phyloP scores from a whole-genome alignment of 768 basidiomycete species.

The Pleurotus eryngii region DNA sequence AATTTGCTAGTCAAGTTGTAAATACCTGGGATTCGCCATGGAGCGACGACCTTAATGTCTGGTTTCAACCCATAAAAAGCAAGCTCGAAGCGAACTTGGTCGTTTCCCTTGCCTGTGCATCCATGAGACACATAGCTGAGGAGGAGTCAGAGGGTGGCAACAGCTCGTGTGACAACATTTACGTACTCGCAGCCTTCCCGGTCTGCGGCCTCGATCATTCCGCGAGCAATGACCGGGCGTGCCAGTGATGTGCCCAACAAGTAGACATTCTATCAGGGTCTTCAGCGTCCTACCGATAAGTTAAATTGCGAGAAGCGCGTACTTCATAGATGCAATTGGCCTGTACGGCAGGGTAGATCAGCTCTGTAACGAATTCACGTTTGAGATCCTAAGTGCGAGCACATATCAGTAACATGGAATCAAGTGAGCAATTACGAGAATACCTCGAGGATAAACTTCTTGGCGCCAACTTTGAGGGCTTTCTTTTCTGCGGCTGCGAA shows the following conservation, averaged over 20 bases:
- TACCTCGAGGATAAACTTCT: slow-evolving; percentile 92
- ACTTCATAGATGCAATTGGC: slow-evolving; percentile 99
- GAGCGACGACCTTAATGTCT: slow-evolving; percentile 97
- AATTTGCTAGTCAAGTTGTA: not conserved
- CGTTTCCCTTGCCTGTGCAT: slow-evolving; percentile 99
- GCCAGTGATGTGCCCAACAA: slow-evolving; percentile 97
- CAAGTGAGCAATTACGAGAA: not conserved
- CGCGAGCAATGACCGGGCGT: slow-evolving; percentile 97
- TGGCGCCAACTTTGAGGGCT: slow-evolving; percentile 88
- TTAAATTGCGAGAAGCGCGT: slow-evolving; percentile 9
- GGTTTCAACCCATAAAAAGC: slow-evolving; percentile 99
- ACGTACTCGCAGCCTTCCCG: slow-evolving; percentile 93
- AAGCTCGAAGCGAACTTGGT: slow-evolving; percentile 98
- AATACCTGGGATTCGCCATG: slow-evolving; percentile 92
- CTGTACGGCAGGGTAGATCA: slow-evolving; percentile 98
- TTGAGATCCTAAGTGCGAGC: slow-evolving; percentile 68
- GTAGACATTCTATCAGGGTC: slow-evolving; percentile 73
- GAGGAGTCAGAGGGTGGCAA: not conserved
- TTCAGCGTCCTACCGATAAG: not conserved
- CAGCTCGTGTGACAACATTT: not conserved
- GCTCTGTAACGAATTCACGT: slow-evolving; percentile 91
- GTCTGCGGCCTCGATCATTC: slow-evolving; percentile 94
- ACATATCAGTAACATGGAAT: not conserved
- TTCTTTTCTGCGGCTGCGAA: slow-evolving; percentile 90
- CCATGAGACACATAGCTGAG: slow-evolving; percentile 92